Conservation (phyloP, 805 yeast genomes). For the Wickerhamiella siamensis region DNA sequence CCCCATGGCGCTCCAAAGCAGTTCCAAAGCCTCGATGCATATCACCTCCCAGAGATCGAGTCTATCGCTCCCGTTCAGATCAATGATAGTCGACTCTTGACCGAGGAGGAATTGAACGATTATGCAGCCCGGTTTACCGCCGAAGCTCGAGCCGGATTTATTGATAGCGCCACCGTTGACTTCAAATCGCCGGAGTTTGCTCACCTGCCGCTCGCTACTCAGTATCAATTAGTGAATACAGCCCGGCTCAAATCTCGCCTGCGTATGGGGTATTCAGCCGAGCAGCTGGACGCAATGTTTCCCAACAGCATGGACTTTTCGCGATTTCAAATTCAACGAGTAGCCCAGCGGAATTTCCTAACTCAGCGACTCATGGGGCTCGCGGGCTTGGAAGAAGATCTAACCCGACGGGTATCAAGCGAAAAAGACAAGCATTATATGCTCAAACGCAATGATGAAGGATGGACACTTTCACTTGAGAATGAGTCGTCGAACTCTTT, state of each 20-base stretch:
- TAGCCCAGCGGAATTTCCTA: conserved; percentile 74
- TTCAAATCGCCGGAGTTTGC: conserved; percentile 70
- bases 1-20: conserved; percentile 20
- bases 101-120: conserved; percentile 56
- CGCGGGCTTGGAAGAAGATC: conserved; percentile 53
- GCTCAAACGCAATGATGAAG: conserved; percentile 60
- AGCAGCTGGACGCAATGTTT: conserved; percentile 69
- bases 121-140: conserved; percentile 41
- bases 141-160: conserved; percentile 33
- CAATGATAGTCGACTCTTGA: conserved; percentile 58
- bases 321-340: conserved; percentile 83
- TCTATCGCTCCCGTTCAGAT: conserved; percentile 27
- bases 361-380: conserved; percentile 78
- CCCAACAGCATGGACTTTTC: conserved; percentile 85
- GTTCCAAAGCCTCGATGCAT: conserved; percentile 60
- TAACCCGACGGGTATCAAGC: conserved; percentile 56
- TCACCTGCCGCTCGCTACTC: conserved; percentile 67
- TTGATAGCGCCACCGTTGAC: conserved; percentile 42
- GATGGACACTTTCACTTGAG: conserved; percentile 63
- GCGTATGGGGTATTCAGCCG: conserved; percentile 88
- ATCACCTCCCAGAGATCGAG: conserved; percentile 62
- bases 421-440: conserved; percentile 66
- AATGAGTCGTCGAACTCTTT: conserved; percentile 27
- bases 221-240: conserved; percentile 75
- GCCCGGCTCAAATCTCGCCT: conserved; percentile 71